These are phyloP conservation scores for Mimosa bimucronata DNA, from an alignment of 306 rosid genomes.

Conservation along the genomic window DNA sequence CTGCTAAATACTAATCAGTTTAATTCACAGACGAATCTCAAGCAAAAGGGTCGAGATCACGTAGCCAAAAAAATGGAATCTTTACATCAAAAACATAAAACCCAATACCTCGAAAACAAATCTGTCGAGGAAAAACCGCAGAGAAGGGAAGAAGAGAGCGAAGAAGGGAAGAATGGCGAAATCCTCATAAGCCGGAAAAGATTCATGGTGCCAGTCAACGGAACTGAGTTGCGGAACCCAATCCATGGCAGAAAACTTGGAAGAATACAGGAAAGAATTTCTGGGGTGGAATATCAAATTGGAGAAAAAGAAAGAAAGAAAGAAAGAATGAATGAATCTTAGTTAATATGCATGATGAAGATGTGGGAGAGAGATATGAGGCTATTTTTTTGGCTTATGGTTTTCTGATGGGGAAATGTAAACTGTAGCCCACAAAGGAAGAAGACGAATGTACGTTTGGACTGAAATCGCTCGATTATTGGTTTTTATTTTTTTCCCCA, in stretches of 20 bases:
- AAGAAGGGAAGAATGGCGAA: slow-evolving; percentile 71
- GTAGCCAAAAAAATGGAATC: not conserved
- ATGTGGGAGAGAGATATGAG: not conserved
- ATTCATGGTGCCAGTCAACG: slow-evolving; percentile 75
- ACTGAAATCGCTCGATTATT: not conserved
- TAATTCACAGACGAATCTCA: not conserved
- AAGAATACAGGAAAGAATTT: slow-evolving; percentile 35
- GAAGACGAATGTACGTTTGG: not conserved
- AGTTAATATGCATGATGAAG: not conserved
- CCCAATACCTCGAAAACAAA: slow-evolving; percentile 81
- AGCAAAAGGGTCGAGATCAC: not conserved
- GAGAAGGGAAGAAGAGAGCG: slow-evolving; percentile 70
- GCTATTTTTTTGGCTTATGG: not conserved
- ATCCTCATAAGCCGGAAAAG: slow-evolving; percentile 74
- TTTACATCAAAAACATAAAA: not conserved
- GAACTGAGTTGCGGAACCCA: slow-evolving; percentile 45
- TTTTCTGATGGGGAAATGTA: not conserved
- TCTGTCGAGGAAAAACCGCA: slow-evolving; percentile 82
- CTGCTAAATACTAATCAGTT: not conserved
- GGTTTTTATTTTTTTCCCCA: too few relatives aligned
- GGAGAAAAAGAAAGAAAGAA: too few relatives aligned
- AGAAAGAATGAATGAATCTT: slow-evolving; percentile 33
- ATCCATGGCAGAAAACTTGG: slow-evolving; percentile 49
- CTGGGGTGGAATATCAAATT: too few relatives aligned
- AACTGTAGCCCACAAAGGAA: not conserved